Conservation (phyloP, 495 filamentous ascomycete species). For the Trichoderma asperelloides region DNA sequence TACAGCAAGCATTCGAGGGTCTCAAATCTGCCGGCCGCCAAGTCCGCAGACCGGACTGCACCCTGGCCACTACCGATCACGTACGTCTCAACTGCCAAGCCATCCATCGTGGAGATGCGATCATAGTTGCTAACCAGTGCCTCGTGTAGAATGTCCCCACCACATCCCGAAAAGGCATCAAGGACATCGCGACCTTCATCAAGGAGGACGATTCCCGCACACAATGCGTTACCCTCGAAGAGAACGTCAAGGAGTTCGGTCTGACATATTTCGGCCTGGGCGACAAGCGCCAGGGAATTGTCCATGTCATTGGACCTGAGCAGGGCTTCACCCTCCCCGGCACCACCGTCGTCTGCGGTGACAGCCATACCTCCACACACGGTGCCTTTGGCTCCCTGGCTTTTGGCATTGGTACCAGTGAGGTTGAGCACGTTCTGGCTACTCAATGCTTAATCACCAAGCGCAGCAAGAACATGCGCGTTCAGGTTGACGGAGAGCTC, state of each 20-base stretch:
- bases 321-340: constrained; percentile 97
- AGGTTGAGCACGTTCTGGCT: constrained; percentile 96
- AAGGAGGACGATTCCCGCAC: constrained; percentile 86
- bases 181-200: constrained; percentile 79
- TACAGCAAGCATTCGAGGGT: constrained; percentile 96
- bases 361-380: constrained; percentile 96
- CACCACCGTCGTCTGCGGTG: constrained; percentile 94
- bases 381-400: constrained; percentile 93
- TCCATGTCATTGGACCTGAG: constrained; percentile 98
- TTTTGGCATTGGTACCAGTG: constrained; percentile 95
- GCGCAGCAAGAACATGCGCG: constrained; percentile 95
- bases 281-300: constrained; percentile 95
- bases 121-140: constrained; percentile 13
- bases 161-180: constrained; percentile 77
- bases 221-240: constrained; percentile 90
- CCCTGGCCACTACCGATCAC: constrained; percentile 92
- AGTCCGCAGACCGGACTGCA: constrained; percentile 92
- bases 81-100: constrained; percentile 47
- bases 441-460: constrained; percentile 92
- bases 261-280: constrained; percentile 95
- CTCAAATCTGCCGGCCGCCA: constrained; percentile 75
- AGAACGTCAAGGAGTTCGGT: constrained; percentile 94
- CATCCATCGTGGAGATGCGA: background rate
- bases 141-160: constrained; percentile 77
- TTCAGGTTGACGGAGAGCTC: constrained; percentile 87